Base-by-base conservation (phyloP, 257 asterid genomes). In the Nicotiana tomentosiformis region DNA sequence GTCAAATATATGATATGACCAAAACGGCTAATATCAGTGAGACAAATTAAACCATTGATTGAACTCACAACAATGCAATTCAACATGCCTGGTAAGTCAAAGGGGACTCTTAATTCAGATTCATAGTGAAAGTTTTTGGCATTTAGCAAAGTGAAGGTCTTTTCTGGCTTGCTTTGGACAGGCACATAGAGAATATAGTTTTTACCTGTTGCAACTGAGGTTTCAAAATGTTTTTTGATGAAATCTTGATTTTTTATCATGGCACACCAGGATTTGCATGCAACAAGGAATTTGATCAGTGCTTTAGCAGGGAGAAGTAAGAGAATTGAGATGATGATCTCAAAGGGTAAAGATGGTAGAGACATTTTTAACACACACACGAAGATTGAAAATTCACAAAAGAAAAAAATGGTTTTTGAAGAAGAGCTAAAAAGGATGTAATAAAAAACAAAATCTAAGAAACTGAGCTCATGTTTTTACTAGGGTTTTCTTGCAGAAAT, bases 1-100 rank as follows among this genome's bases (percentile, higher is more conserved):
- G 66, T 74, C 56, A 86, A 8, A 17, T 57, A 81, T n/a, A 83
- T 39, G 53, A 15, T 65, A 26, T 17, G 26, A 7, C 77, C 70
- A 74, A 23, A 62, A 10, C 11, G 17, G 23, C 9, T 10, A 2
- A 16, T 10, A 16, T 56, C 85, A 5, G 78, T 33, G 39, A 85
- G 20, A 17, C 85, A 78, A 46, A 82, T 57, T 30, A 85, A 33
- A 20, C 88, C 85, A 32, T 85, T 85, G 29, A n/a, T 66, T 8
- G 85, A 82, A 77, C 81, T 64, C 2, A 82, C 49, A 14, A 77
- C 12, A n/a, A 29, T 1, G 20, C 57, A 66, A 15, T n/a, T 7
- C 32, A 69, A 69, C 23, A 32, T 39, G 2, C 15, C 43, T 1
- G 26, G 29, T 2, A 46, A 53, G 5, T 60, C 64, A 4, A 32